phyloP scores from a whole-genome alignment of 2,329 filamentous ascomycete genomes.

The Cadophora luteo-olivacea region DNA sequence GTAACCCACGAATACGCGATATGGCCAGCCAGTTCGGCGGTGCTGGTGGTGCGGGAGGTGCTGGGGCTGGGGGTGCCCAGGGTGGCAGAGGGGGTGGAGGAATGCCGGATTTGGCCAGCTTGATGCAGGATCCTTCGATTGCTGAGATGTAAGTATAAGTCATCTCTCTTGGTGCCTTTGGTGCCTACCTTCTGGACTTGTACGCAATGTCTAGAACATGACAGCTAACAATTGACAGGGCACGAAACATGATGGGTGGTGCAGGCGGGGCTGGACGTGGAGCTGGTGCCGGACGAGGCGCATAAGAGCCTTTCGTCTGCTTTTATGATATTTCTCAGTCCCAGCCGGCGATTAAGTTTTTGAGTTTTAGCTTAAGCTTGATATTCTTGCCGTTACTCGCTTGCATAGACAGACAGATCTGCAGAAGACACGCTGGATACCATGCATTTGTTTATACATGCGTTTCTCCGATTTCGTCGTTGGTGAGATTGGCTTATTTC shows the following conservation, averaged over 20 bases:
- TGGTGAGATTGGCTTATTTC: background rate
- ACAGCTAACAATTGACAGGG: conserved; percentile 48
- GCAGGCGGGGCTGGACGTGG: conserved; percentile 45
- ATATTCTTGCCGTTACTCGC: background rate
- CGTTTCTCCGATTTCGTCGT: background rate
- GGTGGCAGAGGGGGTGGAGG: conserved; percentile 65
- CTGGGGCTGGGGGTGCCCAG: conserved; percentile 47
- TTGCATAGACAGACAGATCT: background rate
- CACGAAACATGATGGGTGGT: conserved; percentile 69
- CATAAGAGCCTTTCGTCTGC: background rate
- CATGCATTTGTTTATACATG: conserved; percentile 1
- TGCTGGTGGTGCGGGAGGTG: conserved; percentile 58
- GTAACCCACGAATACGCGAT: conserved; percentile 84
- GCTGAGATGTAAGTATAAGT: conserved; percentile 87
- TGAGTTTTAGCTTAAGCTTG: conserved; percentile 7
- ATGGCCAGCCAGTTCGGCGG: conserved; percentile 81
- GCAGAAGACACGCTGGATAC: conserved; percentile 6
- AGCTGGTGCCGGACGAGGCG: conserved; percentile 42
- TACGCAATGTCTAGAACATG: background rate
- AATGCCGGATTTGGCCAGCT: conserved; percentile 82
- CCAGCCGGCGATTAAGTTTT: background rate
- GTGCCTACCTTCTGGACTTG: no score
- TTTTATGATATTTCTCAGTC: background rate
- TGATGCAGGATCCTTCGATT: conserved; percentile 94
- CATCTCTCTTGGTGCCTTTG: no score